These are phyloP conservation scores for Phytophthora citricola DNA, from an alignment of 352 stramenopile genomes.

Conservation along the genomic window DNA sequence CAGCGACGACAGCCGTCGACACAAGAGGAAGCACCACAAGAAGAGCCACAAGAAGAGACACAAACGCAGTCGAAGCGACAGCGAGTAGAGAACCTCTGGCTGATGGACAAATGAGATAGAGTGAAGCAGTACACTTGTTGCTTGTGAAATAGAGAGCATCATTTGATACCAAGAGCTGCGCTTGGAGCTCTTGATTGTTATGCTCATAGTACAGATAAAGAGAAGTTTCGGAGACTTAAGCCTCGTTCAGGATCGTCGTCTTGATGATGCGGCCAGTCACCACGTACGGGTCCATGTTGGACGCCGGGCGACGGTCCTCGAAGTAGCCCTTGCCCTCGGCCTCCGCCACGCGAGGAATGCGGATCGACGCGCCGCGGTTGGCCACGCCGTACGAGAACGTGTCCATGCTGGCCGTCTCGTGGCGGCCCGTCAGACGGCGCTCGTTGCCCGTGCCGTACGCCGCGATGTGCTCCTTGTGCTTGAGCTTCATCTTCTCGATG, in stretches of 20 bases:
- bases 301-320: conserved; percentile 96
- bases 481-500: conserved; percentile 97
- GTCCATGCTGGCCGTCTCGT: conserved; percentile 97
- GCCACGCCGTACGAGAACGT: conserved; percentile 97
- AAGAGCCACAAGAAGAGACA: conserved; percentile 39
- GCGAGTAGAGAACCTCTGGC: conserved; percentile 18
- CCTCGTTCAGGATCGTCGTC: conserved; percentile 92
- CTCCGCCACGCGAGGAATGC: conserved; percentile 93
- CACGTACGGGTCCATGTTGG: conserved; percentile 99
- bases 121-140: conserved; percentile 7
- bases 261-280: conserved; percentile 97
- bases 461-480: conserved; percentile 97
- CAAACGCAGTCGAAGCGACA: conserved; percentile 61
- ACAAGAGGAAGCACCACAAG: conserved; percentile 36
- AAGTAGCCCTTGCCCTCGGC: conserved; percentile 93
- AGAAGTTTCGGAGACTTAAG: conserved; percentile 56
- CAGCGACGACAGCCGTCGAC: conserved; percentile 25
- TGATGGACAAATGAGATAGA: conserved; percentile 8
- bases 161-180: not conserved
- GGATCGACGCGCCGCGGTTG: conserved; percentile 95
- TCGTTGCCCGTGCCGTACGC: conserved; percentile 98
- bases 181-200: not conserved
- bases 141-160: conserved; percentile 4
- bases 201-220: conserved; percentile 16
- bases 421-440: conserved; percentile 94